Percentiles rank a stretch among this genome's conserved stretches.
Evolutionary conservation across 192 early-diverging fungal species (phyloP).

Genomic region (Coemansia sp.): DNA sequence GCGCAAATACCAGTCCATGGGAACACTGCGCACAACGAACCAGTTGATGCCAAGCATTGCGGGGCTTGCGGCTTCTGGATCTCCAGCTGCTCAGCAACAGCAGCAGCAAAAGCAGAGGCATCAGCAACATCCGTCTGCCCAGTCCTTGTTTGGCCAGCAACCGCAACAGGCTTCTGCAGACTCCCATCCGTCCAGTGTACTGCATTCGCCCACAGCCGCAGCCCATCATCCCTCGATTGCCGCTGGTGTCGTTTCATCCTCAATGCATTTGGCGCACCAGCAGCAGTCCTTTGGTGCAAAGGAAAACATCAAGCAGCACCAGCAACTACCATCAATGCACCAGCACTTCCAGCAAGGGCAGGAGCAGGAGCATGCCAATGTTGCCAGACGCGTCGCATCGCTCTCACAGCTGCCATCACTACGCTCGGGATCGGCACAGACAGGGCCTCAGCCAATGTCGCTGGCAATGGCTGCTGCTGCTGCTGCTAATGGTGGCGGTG

Average conservation of each 20-base stretch:
- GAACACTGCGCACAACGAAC: constrained; percentile 25
- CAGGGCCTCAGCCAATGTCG: neutral
- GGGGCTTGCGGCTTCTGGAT: neutral
- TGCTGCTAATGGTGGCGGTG: neutral
- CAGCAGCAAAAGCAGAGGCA: neutral
- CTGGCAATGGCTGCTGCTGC: neutral
- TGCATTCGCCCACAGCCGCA: constrained; percentile 8
- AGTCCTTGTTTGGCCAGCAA: neutral
- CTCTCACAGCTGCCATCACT: constrained; percentile 46
- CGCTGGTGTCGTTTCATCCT: neutral
- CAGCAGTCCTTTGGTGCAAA: constrained; percentile 1
- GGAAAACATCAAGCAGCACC: neutral
- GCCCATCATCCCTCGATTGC: neutral
- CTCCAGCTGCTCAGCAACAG: neutral
- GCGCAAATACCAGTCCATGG: constrained; percentile 52
- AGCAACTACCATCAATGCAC: constrained; percentile 17
- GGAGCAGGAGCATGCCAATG: constrained; percentile 28
- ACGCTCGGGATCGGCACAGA: constrained; percentile 11
- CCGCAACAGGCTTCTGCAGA: neutral
- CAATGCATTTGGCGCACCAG: neutral
- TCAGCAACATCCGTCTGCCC: neutral
- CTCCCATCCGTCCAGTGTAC: neutral
- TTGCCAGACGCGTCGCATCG: constrained; percentile 45
- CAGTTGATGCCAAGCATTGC: neutral
- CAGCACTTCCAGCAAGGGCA: constrained; percentile 10